Evolutionary conservation across 371 early-diverging fungal species (phyloP), one percentile per base, ranked within the genome.

Genomic region (Parasitella parasitica): DNA sequence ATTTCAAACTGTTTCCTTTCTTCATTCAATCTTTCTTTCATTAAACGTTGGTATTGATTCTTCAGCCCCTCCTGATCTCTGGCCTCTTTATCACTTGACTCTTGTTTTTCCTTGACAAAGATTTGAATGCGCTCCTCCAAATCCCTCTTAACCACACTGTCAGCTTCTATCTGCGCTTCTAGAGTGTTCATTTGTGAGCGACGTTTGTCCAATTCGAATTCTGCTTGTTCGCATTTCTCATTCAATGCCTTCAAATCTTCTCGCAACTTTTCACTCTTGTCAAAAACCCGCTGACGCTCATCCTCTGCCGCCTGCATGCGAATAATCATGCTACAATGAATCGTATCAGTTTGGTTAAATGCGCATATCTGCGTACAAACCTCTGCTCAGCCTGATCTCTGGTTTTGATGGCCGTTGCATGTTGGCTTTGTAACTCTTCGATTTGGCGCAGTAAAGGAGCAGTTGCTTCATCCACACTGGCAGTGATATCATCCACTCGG

Each of bases 311-410:
- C 66, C 38, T 82, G 80, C 54, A 85, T 62, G 28, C 81, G 78
- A 24, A 63, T 22, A 5, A 81, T 74, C 43, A 86, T 63, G 32
- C 85, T 82, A 54, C n/a, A 24, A 24, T 26, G 4, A 3, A 20
- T 20, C 13, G 8, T 2, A 22, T 27, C 6, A 35, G 1, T 8
- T 18, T 38, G 0, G 22, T 36, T n/a, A 8, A 5, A 0, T 13
- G 1, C 3, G 22, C 11, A 2, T 12, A 22, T 35, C 28, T 43
- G 38, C 38, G 35, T 54, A 26, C 35, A 54, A 54, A 76, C 84
- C 75, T 78, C 51, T 81, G 75, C 63, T 92, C 92, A 7, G 85
- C 61, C 51, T 82, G 79, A 61, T 92, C 90, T 81, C 90, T 87
- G 54, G 82, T 82, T 46, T 79, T 78, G 37, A 73, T 73, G 0